Evolutionary conservation across 768 basidiomycete genomes (phyloP).

Genomic region (Boletales sp.): DNA sequence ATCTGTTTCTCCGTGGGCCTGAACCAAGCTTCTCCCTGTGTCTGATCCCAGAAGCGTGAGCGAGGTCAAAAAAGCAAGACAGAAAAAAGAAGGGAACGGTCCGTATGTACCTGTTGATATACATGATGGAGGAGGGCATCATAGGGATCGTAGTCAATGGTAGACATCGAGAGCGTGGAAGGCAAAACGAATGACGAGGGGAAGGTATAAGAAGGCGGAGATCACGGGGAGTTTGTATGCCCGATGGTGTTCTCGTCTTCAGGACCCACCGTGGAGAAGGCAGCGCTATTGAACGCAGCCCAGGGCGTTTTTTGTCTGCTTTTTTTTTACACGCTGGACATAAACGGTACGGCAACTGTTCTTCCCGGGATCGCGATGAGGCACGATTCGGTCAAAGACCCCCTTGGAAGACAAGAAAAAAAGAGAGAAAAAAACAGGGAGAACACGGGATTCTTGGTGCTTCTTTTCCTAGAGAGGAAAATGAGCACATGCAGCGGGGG

Average conservation of each 20-base stretch:
- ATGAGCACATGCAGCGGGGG: too few species aligned
- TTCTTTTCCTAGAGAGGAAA: constrained; percentile 8
- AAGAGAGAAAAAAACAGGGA: too few species aligned
- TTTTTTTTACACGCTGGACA: not conserved
- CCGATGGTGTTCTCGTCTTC: constrained; percentile 1
- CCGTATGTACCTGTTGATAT: constrained; percentile 59
- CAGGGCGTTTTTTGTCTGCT: too few species aligned
- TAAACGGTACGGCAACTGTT: not conserved
- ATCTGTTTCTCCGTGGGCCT: constrained; percentile 77
- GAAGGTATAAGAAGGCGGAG: constrained; percentile 12
- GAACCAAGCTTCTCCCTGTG: constrained; percentile 81
- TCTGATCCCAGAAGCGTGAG: constrained; percentile 41
- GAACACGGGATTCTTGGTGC: not conserved
- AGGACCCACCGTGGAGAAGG: not conserved
- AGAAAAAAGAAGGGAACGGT: not conserved
- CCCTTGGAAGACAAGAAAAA: too few species aligned
- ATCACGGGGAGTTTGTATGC: not conserved
- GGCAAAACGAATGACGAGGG: not conserved
- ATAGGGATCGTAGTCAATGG: constrained; percentile 76
- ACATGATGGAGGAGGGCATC: constrained; percentile 79
- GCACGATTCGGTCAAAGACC: not conserved
- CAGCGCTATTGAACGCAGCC: too few species aligned
- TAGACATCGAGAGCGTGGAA: constrained; percentile 3
- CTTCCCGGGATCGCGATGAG: not conserved
- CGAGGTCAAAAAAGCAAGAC: not conserved